Evolutionary conservation across 768 basidiomycete genomes (phyloP).

Genomic region (Symmetrospora coprosmae): DNA sequence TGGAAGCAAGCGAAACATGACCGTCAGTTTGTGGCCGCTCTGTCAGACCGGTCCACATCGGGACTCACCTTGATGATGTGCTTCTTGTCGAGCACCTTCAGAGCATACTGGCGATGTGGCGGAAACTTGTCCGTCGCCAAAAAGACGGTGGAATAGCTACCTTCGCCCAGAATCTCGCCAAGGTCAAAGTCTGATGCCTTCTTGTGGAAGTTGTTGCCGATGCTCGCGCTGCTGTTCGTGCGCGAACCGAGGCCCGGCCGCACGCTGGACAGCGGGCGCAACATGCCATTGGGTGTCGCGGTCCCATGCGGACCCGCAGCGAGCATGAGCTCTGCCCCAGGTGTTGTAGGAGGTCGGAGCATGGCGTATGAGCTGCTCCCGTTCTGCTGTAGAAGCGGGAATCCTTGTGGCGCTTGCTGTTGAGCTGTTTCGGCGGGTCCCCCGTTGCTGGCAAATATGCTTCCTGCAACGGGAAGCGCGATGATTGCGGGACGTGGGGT

Average conservation of each 20-base stretch:
- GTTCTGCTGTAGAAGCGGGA: too few species aligned
- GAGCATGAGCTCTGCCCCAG: background rate
- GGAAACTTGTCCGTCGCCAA: slow-evolving; percentile 21
- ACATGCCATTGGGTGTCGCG: too few species aligned
- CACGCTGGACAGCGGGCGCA: too few species aligned
- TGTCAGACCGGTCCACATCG: too few species aligned
- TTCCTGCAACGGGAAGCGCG: background rate
- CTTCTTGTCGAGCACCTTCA: slow-evolving; percentile 70
- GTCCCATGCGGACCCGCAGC: background rate
- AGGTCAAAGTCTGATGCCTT: slow-evolving; percentile 53
- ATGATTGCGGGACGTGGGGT: background rate
- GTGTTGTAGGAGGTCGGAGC: background rate
- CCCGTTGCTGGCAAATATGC: background rate
- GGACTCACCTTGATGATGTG: slow-evolving; percentile 45
- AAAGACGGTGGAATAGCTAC: slow-evolving; percentile 61
- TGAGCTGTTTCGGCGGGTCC: too few species aligned
- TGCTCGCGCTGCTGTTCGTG: slow-evolving; percentile 15
- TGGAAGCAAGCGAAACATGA: too few species aligned
- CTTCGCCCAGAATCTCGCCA: slow-evolving; percentile 60
- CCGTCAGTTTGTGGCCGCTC: too few species aligned
- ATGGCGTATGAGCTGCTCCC: background rate
- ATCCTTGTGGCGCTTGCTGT: background rate
- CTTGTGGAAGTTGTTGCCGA: slow-evolving; percentile 17
- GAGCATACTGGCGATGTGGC: slow-evolving; percentile 52
- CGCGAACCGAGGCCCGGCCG: slow-evolving; percentile 14